Percentiles rank a stretch among this genome's conserved stretches.
Conservation (phyloP, 2,329 filamentous ascomycete genomes). For the Chaetoscypha palmicola region DNA sequence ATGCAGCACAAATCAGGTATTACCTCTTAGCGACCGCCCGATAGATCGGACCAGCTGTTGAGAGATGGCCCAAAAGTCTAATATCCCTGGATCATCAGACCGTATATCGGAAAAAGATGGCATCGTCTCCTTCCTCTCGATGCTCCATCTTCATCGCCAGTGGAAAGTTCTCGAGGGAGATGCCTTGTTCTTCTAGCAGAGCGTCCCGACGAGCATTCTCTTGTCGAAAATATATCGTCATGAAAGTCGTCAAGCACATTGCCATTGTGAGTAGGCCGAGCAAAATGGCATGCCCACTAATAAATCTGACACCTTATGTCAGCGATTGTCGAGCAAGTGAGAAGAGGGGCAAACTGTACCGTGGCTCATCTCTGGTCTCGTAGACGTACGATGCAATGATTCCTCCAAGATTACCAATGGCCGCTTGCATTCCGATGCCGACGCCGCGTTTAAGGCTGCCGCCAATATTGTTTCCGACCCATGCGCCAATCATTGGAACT, state of each 20-base stretch:
- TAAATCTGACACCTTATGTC: conserved; percentile 30
- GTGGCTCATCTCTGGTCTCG: conserved; percentile 33
- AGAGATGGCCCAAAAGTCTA: too few relatives aligned
- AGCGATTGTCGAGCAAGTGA: background rate
- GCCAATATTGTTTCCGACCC: conserved; percentile 82
- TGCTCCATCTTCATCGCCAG: conserved; percentile 46
- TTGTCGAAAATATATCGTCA: conserved; percentile 49
- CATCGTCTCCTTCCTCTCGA: conserved; percentile 49
- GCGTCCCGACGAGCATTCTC: conserved; percentile 50
- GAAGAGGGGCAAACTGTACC: conserved; percentile 28
- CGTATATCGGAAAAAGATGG: conserved; percentile 49
- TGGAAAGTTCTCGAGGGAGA: conserved; percentile 44
- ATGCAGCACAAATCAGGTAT: too few relatives aligned
- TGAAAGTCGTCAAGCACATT: conserved; percentile 43
- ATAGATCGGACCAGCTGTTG: too few relatives aligned
- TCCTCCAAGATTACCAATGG: conserved; percentile 86
- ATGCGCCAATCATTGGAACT: conserved; percentile 77
- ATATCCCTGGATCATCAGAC: too few relatives aligned
- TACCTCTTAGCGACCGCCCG: too few relatives aligned
- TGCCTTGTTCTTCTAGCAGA: conserved; percentile 31
- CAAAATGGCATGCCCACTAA: conserved; percentile 39
- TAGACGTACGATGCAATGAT: conserved; percentile 45
- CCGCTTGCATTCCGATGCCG: conserved; percentile 81
- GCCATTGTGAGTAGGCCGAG: conserved; percentile 40
- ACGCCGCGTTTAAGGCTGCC: conserved; percentile 87